Evolutionary conservation across 2,329 filamentous ascomycete species (phyloP).

Genomic region (Mycocentrospora acerina): DNA sequence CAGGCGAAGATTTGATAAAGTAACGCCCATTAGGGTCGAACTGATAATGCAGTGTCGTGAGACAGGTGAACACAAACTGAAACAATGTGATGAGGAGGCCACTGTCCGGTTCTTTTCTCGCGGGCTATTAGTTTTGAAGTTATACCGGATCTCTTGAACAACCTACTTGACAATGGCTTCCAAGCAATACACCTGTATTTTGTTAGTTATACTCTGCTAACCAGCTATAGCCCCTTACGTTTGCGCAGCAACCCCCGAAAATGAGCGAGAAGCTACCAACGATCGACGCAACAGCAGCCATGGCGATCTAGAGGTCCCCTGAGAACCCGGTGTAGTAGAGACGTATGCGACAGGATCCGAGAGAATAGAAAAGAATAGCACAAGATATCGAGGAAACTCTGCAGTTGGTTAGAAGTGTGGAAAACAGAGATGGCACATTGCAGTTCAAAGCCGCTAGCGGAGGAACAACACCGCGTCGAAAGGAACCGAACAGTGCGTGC

Average conservation of each 20-base stretch:
- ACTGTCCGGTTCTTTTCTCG: constrained; percentile 77
- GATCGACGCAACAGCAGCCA: constrained; percentile 40
- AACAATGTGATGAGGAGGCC: constrained; percentile 66
- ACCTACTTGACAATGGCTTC: constrained; percentile 92
- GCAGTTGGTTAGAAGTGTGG: too few relatives aligned
- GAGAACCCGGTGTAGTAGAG: too few relatives aligned
- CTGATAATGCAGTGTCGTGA: constrained; percentile 53
- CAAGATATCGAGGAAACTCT: too few relatives aligned
- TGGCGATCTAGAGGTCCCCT: constrained; percentile 5
- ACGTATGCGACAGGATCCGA: too few relatives aligned
- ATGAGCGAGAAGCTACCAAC: constrained; percentile 75
- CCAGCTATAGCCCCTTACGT: constrained; percentile 58
- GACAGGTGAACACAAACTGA: constrained; percentile 63
- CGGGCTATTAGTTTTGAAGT: constrained; percentile 15
- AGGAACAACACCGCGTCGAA: too few relatives aligned
- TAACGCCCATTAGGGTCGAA: constrained; percentile 61
- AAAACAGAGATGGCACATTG: too few relatives aligned
- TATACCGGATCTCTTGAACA: too few relatives aligned
- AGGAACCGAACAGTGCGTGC: too few relatives aligned
- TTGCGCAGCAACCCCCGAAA: constrained; percentile 93
- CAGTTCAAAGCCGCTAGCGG: too few relatives aligned
- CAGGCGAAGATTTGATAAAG: constrained; percentile 73
- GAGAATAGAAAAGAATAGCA: too few relatives aligned
- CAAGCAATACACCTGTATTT: constrained; percentile 79
- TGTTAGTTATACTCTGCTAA: constrained; percentile 9